Conservation (phyloP, 805 yeast species). For the Candida ficus region DNA sequence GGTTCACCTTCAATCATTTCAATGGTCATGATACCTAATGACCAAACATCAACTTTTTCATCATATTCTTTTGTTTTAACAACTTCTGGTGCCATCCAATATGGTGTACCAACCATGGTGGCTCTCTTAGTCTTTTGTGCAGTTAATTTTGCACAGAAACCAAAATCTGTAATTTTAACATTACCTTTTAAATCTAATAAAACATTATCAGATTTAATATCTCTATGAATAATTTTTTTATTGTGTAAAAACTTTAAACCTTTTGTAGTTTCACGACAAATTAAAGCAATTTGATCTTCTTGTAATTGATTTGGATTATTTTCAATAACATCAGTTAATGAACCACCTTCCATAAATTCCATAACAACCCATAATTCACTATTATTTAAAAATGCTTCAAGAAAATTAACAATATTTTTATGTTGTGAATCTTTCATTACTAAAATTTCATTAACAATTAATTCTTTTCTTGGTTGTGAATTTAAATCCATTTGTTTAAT, state of each 20-base stretch:
- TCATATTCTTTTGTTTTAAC: constrained; percentile 94
- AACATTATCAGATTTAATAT: constrained; percentile 94
- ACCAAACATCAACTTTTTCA: constrained; percentile 97
- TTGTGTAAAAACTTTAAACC: constrained; percentile 91
- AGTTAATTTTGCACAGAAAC: constrained; percentile 91
- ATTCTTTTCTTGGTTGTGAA: constrained; percentile 89
- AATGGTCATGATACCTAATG: constrained; percentile 95
- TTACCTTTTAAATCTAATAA: constrained; percentile 75
- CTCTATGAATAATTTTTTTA: constrained; percentile 92
- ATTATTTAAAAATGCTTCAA: constrained; percentile 79
- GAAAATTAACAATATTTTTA: constrained; percentile 88
- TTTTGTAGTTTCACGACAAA: constrained; percentile 83
- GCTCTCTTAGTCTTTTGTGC: constrained; percentile 85
- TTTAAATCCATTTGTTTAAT: constrained; percentile 93
- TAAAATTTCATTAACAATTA: constrained; percentile 90
- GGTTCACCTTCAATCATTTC: constrained; percentile 99
- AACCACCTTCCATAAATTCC: constrained; percentile 99
- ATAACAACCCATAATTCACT: constrained; percentile 96
- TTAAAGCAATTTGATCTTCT: constrained; percentile 88
- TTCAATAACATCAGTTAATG: constrained; percentile 91
- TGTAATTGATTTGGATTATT: constrained; percentile 66
- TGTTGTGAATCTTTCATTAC: constrained; percentile 97
- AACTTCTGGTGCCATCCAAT: constrained; percentile 99
- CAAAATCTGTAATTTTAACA: constrained; percentile 94
- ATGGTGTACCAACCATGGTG: constrained; percentile 99